phyloP scores from a whole-genome alignment of 129 eudicot species.

The Flaveria trinervia region DNA sequence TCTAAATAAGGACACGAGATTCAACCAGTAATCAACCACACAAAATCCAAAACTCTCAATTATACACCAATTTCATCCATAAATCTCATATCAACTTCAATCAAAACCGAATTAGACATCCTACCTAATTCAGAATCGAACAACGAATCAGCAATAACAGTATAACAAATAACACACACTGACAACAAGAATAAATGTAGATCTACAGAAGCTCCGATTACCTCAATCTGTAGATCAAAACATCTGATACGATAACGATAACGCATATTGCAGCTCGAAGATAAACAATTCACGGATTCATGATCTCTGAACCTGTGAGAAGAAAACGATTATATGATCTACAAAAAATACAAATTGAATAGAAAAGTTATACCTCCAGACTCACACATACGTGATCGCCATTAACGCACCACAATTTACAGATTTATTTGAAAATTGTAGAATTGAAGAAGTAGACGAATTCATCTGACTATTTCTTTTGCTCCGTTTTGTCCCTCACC shows the following conservation, averaged over 20 bases:
- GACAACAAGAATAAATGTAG: not conserved
- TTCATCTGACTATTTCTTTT: slow-evolving; percentile 24
- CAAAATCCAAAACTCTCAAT: not conserved
- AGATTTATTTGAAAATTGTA: slow-evolving; percentile 11
- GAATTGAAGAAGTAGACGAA: slow-evolving; percentile 18
- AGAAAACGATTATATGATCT: not conserved
- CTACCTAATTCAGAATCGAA: not conserved
- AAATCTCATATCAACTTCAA: slow-evolving; percentile 6
- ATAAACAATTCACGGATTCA: not conserved
- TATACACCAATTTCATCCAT: not conserved
- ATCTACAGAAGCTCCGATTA: not conserved
- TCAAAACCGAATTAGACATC: slow-evolving; percentile 1
- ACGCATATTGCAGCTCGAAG: not conserved
- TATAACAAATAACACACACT: not conserved
- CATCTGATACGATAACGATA: not conserved
- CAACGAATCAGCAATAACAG: not conserved
- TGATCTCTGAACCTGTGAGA: slow-evolving; percentile 1
- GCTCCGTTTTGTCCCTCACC: slow-evolving; percentile 3
- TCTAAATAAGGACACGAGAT: not conserved
- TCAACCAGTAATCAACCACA: not conserved
- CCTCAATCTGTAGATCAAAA: slow-evolving; percentile 13
- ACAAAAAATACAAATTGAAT: not conserved
- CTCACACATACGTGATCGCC: slow-evolving; percentile 24
- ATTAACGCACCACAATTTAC: slow-evolving; percentile 21
- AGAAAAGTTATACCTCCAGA: slow-evolving; percentile 14